Percentiles rank a stretch among this genome's conserved stretches.
Conservation (phyloP, 164 flowering plant species). For the Nymphaea thermarum region DNA sequence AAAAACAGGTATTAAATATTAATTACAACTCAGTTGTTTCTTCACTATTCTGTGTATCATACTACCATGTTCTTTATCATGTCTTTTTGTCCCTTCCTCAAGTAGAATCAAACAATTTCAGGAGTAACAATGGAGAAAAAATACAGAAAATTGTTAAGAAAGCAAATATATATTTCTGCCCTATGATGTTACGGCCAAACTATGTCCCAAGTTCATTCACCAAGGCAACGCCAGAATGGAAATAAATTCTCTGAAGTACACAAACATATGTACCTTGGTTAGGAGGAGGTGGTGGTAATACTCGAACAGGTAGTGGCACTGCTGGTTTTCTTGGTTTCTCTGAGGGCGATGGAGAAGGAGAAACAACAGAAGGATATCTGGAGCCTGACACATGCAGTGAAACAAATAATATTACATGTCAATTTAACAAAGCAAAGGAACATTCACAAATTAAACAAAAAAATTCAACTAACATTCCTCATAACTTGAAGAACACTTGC, state of each 20-base stretch:
- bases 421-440: not conserved
- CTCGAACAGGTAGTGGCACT: slow-evolving; percentile 21
- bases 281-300: slow-evolving; percentile 78
- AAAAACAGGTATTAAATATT: too few species aligned
- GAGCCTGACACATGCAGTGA: slow-evolving; percentile 15
- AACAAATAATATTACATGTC: too few species aligned
- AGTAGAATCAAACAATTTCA: not conserved
- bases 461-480: not conserved
- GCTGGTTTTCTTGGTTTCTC: slow-evolving; percentile 20
- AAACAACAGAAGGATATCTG: slow-evolving; percentile 17
- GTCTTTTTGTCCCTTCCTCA: not conserved
- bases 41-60: too few species aligned
- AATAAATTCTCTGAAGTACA: not conserved
- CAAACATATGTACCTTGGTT: slow-evolving; percentile 37
- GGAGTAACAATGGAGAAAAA: not conserved
- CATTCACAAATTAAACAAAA: not conserved
- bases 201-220: not conserved
- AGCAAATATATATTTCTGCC: too few species aligned
- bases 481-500: not conserved
- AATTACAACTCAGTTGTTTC: too few species aligned
- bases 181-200: not conserved
- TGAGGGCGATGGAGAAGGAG: slow-evolving; percentile 25
- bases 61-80: too few species aligned
- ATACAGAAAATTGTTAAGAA: not conserved
- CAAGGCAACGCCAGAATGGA: not conserved